phyloP scores from a whole-genome alignment of 768 basidiomycete genomes.

The Suillus fuscotomentosus region DNA sequence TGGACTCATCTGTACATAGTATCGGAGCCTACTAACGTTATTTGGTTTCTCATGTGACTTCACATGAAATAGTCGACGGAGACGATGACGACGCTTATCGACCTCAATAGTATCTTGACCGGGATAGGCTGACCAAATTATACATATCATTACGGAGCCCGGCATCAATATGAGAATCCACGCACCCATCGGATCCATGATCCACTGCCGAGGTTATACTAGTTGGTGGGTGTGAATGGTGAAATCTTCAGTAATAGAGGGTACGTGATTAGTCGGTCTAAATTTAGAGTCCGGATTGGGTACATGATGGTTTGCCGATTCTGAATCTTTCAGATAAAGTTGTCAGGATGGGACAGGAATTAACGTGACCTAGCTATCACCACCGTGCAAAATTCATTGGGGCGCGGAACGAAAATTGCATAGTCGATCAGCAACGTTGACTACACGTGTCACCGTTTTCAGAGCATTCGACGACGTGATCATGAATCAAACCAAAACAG shows the following conservation, averaged over 20 bases:
- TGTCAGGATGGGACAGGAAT: neutral
- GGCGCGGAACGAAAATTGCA: neutral
- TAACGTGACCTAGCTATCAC: neutral
- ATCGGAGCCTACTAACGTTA: neutral
- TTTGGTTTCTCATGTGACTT: conserved; percentile 43
- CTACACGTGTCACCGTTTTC: neutral
- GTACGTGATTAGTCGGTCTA: neutral
- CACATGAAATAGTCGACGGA: conserved; percentile 35
- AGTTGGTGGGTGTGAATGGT: neutral
- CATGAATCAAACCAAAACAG: neutral
- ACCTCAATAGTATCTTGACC: conserved; percentile 48
- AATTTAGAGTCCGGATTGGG: neutral
- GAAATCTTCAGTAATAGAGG: neutral
- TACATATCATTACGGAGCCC: neutral
- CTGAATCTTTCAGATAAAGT: too few relatives aligned
- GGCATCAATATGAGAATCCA: neutral
- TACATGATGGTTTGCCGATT: neutral
- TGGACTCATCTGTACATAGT: neutral
- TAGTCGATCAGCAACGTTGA: neutral
- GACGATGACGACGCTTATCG: conserved; percentile 34
- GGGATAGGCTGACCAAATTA: conserved; percentile 32
- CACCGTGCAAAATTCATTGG: neutral
- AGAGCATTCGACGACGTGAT: neutral
- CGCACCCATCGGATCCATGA: neutral
- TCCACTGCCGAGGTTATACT: neutral